Evolutionary conservation across 306 rosid genomes (phyloP).

Genomic region (Cyamopsis tetragonoloba): DNA sequence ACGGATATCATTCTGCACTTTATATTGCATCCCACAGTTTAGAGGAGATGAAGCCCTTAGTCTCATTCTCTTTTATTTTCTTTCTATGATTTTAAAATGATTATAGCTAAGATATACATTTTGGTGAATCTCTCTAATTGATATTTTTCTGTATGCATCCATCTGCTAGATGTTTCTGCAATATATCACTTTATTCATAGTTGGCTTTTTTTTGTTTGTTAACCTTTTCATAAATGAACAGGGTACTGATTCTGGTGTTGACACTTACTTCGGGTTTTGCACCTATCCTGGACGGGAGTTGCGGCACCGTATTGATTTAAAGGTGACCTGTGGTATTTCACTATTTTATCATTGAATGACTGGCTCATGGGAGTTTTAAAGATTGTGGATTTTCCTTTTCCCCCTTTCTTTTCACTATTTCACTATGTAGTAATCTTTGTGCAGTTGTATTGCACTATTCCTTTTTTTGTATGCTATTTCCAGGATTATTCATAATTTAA

Average conservation of each 20-base stretch:
- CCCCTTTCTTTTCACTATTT: neutral
- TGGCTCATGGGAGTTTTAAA: neutral
- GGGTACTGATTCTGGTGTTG: conserved; percentile 87
- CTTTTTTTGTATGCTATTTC: neutral
- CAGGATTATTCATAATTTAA: neutral
- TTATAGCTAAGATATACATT: neutral
- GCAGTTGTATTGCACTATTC: neutral
- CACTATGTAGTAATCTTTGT: neutral
- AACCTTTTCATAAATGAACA: conserved; percentile 28
- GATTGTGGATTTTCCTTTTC: neutral
- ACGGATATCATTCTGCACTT: too few relatives aligned
- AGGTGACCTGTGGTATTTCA: conserved; percentile 40
- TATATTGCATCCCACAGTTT: too few relatives aligned
- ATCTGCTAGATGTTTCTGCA: conserved; percentile 1
- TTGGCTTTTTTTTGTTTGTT: conserved; percentile 8
- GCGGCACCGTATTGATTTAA: conserved; percentile 84
- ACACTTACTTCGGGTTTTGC: conserved; percentile 91
- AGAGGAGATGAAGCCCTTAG: too few relatives aligned
- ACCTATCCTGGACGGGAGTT: conserved; percentile 84
- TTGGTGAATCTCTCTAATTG: neutral
- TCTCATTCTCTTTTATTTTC: conserved; percentile 11
- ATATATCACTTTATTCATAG: neutral
- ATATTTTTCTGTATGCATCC: neutral
- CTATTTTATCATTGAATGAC: neutral
- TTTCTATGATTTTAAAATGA: neutral